These are phyloP conservation scores for Massarina eburnea DNA, from an alignment of 2,329 filamentous ascomycete genomes.

Conservation along the genomic window DNA sequence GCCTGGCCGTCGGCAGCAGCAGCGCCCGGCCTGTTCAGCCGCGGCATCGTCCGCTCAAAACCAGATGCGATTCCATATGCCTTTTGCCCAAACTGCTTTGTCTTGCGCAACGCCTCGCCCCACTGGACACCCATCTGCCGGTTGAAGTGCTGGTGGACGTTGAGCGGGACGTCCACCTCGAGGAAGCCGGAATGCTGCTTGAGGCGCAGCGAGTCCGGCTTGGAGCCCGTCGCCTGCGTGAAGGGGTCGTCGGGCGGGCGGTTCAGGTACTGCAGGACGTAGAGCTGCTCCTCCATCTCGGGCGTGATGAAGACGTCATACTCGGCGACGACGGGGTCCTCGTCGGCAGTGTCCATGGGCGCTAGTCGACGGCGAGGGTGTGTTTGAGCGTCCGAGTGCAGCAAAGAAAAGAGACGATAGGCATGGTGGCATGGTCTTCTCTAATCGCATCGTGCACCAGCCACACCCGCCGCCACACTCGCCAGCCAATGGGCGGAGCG, in stretches of 20 bases:
- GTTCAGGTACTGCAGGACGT: slow-evolving; percentile 89
- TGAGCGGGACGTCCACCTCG: slow-evolving; percentile 87
- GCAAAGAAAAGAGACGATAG: no score
- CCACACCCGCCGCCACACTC: neutral
- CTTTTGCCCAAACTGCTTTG: slow-evolving; percentile 46
- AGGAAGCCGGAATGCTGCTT: slow-evolving; percentile 82
- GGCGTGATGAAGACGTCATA: slow-evolving; percentile 90
- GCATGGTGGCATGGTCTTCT: neutral
- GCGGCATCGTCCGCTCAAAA: slow-evolving; percentile 42
- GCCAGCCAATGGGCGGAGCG: neutral
- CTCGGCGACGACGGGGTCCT: slow-evolving; percentile 53
- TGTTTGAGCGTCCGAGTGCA: no score
- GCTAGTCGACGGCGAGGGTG: no score
- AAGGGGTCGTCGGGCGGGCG: slow-evolving; percentile 67
- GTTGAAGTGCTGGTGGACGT: slow-evolving; percentile 74
- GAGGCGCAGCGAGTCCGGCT: slow-evolving; percentile 74
- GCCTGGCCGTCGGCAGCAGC: slow-evolving; percentile 20
- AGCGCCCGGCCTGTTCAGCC: slow-evolving; percentile 26
- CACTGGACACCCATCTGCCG: slow-evolving; percentile 78
- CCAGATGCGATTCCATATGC: slow-evolving; percentile 52
- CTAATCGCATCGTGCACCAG: neutral
- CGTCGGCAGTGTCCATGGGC: slow-evolving; percentile 40
- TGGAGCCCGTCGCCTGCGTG: slow-evolving; percentile 53
- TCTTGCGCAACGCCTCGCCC: slow-evolving; percentile 71
- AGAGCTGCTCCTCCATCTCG: slow-evolving; percentile 59